Evolutionary conservation across 352 stramenopile species (phyloP), one percentile per base, ranked within the genome.

Genomic region (Pythium scleroteichum): DNA sequence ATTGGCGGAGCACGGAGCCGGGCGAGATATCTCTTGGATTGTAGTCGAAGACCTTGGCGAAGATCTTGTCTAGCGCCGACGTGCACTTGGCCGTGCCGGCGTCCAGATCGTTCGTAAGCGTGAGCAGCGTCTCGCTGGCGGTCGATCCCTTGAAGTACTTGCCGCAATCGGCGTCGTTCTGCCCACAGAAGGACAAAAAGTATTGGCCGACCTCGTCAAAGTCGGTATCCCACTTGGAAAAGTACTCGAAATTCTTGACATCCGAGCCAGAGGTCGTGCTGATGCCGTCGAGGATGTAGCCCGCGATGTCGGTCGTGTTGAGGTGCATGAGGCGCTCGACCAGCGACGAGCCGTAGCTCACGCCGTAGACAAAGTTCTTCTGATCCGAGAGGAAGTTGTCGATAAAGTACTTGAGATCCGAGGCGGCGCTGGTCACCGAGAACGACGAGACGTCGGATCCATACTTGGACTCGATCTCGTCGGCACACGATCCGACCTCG

Each of bases 341-440:
- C 16, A 85, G 48, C 38, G 66, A 82, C 35, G 78, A 75, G 40
- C 78, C 78, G 59, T 87, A 87, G 66, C 78, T 85, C 22, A 75
- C 69, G n/a, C 76, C 79, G 38, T 87, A 84, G 5, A 87, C 58
- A 46, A 67, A 84, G 17, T 68, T 64, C 23, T 79, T 48, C 35
- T 66, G 44, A 10, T 27, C 27, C 2, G 35, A 50, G 14, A 62
- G 41, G 24, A 65, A 59, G 19, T 27, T 44, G 14, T n/a, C 24
- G 26, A 68, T 48, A 26, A 63, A 71, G 10, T 56, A 39, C 14
- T 38, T 62, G 9, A 87, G 29, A 50, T 87, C 78, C 2, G 22
- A 65, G 4, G 76, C 77, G 0, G 76, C 76, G 13, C 69, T 85
- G 17, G 79, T 84, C 12, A 84, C 68, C 9, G 73, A 82, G 57